Evolutionary conservation across 768 basidiomycete species (phyloP).

Genomic region (Phallus indusiatus): DNA sequence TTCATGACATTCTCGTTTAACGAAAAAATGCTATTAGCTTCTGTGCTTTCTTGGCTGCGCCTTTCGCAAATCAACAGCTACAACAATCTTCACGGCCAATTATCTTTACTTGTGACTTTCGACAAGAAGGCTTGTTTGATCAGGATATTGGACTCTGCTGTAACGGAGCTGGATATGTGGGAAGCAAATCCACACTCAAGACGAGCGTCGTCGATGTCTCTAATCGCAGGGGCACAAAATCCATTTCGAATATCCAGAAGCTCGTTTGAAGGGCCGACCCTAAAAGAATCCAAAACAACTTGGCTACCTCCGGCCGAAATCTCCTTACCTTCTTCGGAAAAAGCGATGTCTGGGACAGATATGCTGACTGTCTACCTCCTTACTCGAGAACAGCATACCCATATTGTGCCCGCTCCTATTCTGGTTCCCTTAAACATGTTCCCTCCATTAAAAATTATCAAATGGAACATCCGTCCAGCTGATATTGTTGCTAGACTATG

Average conservation of each 20-base stretch:
- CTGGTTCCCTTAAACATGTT: constrained; percentile 38
- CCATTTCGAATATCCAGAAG: constrained; percentile 21
- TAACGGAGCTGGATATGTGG: constrained; percentile 65
- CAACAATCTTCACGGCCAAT: constrained; percentile 46
- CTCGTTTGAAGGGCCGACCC: constrained; percentile 34
- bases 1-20: constrained; percentile 7
- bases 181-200: constrained; percentile 19
- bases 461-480: constrained; percentile 52
- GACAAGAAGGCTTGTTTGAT: constrained; percentile 86
- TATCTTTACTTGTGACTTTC: constrained; percentile 73
- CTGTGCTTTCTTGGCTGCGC: neutral
- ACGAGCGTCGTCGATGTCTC: neutral
- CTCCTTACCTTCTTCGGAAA: constrained; percentile 19
- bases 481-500: constrained; percentile 46
- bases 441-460: constrained; percentile 44
- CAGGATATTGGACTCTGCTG: constrained; percentile 69
- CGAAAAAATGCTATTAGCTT: neutral
- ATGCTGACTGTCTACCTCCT: constrained; percentile 48
- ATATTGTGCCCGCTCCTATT: constrained; percentile 58
- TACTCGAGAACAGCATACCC: constrained; percentile 60
- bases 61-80: constrained; percentile 20
- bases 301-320: constrained; percentile 46
- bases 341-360: constrained; percentile 13
- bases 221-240: constrained; percentile 17
- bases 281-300: constrained; percentile 26